Percentiles rank a stretch among this genome's conserved stretches.
Conservation (phyloP, 371 early-diverging fungal genomes). For the Syncephalastrum sp. region DNA sequence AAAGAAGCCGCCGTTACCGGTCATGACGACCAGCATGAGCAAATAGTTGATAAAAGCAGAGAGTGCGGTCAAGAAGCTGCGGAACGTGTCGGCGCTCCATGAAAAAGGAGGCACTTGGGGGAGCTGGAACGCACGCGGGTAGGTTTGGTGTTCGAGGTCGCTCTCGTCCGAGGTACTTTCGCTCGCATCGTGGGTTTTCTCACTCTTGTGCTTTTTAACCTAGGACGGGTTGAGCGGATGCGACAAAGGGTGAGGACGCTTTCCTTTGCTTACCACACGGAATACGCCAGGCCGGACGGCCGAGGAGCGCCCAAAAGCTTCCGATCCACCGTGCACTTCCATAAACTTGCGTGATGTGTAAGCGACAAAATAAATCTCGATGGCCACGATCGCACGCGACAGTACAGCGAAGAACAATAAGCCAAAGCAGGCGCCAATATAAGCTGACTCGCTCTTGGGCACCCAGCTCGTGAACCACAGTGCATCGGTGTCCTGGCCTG, state of each 20-base stretch:
- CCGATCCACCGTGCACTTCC: constrained; percentile 15
- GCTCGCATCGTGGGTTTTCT: too few relatives aligned
- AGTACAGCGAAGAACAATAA: constrained; percentile 50
- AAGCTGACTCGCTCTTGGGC: constrained; percentile 49
- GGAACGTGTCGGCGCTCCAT: constrained; percentile 51
- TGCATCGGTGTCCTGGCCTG: constrained; percentile 29
- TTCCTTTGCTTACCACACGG: constrained; percentile 1
- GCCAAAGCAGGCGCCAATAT: constrained; percentile 58
- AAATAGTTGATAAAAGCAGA: constrained; percentile 58
- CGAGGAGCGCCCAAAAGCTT: neutral
- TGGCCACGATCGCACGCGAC: constrained; percentile 49
- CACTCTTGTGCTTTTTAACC: too few relatives aligned
- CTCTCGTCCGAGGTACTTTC: too few relatives aligned
- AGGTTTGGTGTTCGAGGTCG: neutral
- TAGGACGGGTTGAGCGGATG: neutral
- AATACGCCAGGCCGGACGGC: neutral
- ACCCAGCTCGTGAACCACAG: constrained; percentile 43
- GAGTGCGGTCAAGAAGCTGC: constrained; percentile 48
- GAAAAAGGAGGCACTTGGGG: constrained; percentile 51
- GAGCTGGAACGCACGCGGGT: constrained; percentile 17
- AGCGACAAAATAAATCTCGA: constrained; percentile 50
- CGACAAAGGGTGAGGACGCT: neutral
- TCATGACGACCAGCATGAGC: constrained; percentile 84
- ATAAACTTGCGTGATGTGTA: constrained; percentile 34
- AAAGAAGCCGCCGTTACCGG: constrained; percentile 74